A percentile compares a stretch with the other conserved stretches of the same genome.
Evolutionary conservation across 2,329 filamentous ascomycete species (phyloP).

Genomic region (Aspergillus pseudoterreus): DNA sequence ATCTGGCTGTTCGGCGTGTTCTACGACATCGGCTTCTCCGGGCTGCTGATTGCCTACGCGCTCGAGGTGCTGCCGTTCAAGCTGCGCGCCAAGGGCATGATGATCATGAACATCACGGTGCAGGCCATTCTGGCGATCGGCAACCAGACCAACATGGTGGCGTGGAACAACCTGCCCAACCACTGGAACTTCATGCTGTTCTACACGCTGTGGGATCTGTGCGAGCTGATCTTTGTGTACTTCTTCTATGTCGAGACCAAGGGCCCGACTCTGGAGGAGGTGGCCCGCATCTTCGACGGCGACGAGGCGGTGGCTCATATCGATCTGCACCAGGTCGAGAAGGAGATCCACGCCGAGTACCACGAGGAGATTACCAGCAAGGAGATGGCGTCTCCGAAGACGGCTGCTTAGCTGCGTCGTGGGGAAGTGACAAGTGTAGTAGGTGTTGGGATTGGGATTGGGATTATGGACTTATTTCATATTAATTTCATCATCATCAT

Average conservation of each 20-base stretch:
- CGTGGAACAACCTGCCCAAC: neutral
- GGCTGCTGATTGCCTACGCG: neutral
- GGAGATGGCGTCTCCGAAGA: no score
- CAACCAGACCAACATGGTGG: neutral
- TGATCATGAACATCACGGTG: neutral
- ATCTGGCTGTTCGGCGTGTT: neutral
- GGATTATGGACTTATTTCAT: no score
- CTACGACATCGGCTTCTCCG: neutral
- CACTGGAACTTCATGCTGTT: neutral
- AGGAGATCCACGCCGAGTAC: neutral
- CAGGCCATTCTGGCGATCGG: neutral
- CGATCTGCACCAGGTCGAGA: neutral
- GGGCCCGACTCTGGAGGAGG: neutral
- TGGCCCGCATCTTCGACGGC: neutral
- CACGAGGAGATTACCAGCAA: no score
- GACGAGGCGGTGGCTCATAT: neutral
- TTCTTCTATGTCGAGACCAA: neutral
- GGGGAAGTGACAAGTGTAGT: no score
- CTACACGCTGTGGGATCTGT: neutral
- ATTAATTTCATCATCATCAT: no score
- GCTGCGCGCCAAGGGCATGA: neutral
- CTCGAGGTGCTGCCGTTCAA: neutral
- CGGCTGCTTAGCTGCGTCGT: no score
- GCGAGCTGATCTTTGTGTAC: neutral
- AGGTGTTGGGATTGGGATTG: no score